A percentile compares a stretch with the other conserved stretches of the same genome.
phyloP scores from a whole-genome alignment of 306 rosid species.

The Castanea sativa region DNA sequence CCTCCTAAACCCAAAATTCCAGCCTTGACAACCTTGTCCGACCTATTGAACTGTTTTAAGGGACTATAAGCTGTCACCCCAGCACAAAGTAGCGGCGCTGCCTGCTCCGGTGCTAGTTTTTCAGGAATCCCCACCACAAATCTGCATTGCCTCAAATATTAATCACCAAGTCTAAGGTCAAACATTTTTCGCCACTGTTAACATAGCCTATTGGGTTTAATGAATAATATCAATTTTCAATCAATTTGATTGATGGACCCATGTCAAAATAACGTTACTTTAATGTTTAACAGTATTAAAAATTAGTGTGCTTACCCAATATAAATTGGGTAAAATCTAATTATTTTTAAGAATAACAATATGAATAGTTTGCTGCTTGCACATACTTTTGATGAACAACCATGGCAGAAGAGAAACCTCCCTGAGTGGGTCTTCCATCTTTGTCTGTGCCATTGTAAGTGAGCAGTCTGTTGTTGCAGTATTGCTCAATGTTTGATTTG shows the following conservation, averaged over 20 bases:
- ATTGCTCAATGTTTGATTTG: constrained; percentile 30
- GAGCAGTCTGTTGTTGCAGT: constrained; percentile 19
- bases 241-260: no score
- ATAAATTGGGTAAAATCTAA: no score
- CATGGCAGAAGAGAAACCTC: constrained; percentile 40
- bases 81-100: constrained; percentile 45
- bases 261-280: no score
- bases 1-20: constrained; percentile 52
- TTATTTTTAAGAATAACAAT: no score
- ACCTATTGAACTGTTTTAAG: constrained; percentile 31
- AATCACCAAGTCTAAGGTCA: no score
- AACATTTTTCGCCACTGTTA: no score
- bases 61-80: constrained; percentile 62
- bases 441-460: constrained; percentile 16
- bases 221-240: no score
- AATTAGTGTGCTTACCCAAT: no score
- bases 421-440: constrained; percentile 33
- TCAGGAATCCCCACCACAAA: constrained; percentile 41
- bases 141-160: constrained; percentile 1
- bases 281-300: no score
- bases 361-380: background rate
- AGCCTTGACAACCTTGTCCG: constrained; percentile 23
- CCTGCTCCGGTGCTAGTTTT: constrained; percentile 44
- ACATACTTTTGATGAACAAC: constrained; percentile 30
- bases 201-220: no score